These are phyloP conservation scores for Triangularia setosa DNA, from an alignment of 2,329 filamentous ascomycete species.

Conservation along the genomic window DNA sequence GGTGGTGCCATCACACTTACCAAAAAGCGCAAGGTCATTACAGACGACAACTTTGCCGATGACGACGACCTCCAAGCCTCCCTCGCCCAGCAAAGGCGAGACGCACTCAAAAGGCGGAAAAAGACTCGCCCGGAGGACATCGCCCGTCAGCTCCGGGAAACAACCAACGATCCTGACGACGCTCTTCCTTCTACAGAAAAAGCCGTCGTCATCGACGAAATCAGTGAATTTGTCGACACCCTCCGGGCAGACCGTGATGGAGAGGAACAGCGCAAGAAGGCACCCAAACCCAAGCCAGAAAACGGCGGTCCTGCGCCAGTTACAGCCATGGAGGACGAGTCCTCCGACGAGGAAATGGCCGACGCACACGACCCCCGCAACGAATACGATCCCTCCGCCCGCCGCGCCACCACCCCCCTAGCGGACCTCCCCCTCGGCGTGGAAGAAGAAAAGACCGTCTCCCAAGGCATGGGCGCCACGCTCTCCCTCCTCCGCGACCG, in stretches of 20 bases:
- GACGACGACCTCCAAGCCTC: slow-evolving; percentile 90
- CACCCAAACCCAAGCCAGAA: slow-evolving; percentile 45
- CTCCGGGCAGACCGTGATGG: slow-evolving; percentile 64
- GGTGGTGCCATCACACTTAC: slow-evolving; percentile 41
- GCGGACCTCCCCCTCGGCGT: slow-evolving; percentile 63
- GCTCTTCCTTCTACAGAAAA: slow-evolving; percentile 34
- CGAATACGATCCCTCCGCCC: slow-evolving; percentile 39
- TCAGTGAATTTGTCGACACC: slow-evolving; percentile 88
- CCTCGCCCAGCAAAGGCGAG: slow-evolving; percentile 75
- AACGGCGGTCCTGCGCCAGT: slow-evolving; percentile 33
- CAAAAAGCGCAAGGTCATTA: slow-evolving; percentile 58
- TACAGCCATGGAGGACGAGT: slow-evolving; percentile 41
- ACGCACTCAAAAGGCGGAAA: slow-evolving; percentile 88
- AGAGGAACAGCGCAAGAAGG: slow-evolving; percentile 38
- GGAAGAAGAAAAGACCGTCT: slow-evolving; percentile 79
- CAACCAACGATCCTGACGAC: slow-evolving; percentile 47
- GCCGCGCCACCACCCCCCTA: slow-evolving; percentile 26
- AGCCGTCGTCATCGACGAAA: slow-evolving; percentile 91
- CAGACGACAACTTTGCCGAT: slow-evolving; percentile 71
- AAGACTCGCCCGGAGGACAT: slow-evolving; percentile 82
- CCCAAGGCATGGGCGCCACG: slow-evolving; percentile 74
- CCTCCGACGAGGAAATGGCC: slow-evolving; percentile 44
- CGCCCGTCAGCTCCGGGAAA: slow-evolving; percentile 70
- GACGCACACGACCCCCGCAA: slow-evolving; percentile 41
- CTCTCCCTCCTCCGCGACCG: slow-evolving; percentile 80